These are phyloP conservation scores for Trichophyton simii DNA, from an alignment of 2,329 filamentous ascomycete genomes.

Conservation along the genomic window DNA sequence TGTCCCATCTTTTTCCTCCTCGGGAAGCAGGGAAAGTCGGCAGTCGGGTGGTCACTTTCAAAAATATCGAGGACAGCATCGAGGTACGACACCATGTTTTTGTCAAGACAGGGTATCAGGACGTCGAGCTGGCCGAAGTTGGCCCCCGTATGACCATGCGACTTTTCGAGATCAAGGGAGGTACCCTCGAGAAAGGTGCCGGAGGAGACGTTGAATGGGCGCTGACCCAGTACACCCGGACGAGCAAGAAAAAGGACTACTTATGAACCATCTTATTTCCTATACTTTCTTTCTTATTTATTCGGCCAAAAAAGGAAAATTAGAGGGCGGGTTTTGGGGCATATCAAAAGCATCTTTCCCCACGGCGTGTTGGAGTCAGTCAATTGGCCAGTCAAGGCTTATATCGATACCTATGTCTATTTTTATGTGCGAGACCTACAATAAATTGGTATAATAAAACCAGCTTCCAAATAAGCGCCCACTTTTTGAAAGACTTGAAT, in stretches of 20 bases:
- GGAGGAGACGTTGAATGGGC: constrained; percentile 96
- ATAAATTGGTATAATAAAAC: neutral
- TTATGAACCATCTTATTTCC: constrained; percentile 42
- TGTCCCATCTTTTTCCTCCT: constrained; percentile 91
- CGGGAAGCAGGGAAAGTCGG: constrained; percentile 75
- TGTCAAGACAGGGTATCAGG: constrained; percentile 80
- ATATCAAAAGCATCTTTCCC: neutral
- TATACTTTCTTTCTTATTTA: neutral
- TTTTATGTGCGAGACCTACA: neutral
- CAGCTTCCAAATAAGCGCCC: neutral
- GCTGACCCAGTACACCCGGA: constrained; percentile 87
- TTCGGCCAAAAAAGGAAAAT: neutral
- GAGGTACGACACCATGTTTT: constrained; percentile 92
- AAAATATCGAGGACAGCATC: constrained; percentile 76
- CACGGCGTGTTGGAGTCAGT: neutral
- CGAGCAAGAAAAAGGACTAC: constrained; percentile 90
- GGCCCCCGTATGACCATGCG: constrained; percentile 96
- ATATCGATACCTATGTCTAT: neutral
- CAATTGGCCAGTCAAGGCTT: neutral
- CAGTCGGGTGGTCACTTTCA: constrained; percentile 81
- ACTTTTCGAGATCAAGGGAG: constrained; percentile 80
- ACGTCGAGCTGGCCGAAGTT: constrained; percentile 77
- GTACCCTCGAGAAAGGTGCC: constrained; percentile 77
- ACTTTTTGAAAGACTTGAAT: too few relatives aligned
- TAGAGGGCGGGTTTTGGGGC: neutral